Percentiles rank a stretch among this genome's conserved stretches.
Conservation (phyloP, 83 land plant genomes). For the Thuja plicata region DNA sequence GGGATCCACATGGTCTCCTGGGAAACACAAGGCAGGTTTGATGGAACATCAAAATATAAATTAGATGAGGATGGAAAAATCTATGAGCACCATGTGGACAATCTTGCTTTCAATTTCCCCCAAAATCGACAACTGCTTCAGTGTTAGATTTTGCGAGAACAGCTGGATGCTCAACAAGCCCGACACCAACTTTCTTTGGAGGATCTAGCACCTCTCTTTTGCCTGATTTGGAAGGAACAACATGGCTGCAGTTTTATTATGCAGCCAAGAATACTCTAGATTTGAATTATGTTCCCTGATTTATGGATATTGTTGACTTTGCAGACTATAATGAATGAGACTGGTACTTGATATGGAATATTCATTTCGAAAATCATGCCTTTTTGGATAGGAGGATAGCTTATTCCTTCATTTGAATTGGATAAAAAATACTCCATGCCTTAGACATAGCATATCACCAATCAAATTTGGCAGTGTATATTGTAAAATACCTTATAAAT, state of each 20-base stretch:
- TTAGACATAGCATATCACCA: neutral
- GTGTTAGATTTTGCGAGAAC: constrained; percentile 51
- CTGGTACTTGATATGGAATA: neutral
- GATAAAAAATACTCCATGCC: neutral
- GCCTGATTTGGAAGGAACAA: constrained; percentile 13
- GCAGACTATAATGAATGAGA: neutral
- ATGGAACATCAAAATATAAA: constrained; percentile 69
- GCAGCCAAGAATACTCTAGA: constrained; percentile 44
- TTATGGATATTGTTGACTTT: constrained; percentile 12
- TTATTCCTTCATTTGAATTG: neutral
- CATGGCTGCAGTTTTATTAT: constrained; percentile 58
- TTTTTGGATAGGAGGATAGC: neutral
- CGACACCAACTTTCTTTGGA: constrained; percentile 48
- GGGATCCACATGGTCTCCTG: constrained; percentile 69
- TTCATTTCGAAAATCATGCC: neutral
- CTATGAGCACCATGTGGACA: constrained; percentile 73
- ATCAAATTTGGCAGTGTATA: neutral
- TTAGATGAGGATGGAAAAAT: constrained; percentile 68
- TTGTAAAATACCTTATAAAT: constrained; percentile 4
- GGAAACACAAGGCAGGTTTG: constrained; percentile 65
- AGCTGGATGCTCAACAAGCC: constrained; percentile 49
- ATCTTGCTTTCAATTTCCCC: constrained; percentile 64
- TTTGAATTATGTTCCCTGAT: constrained; percentile 16
- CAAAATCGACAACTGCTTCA: constrained; percentile 30
- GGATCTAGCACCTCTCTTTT: constrained; percentile 9